Conservation (phyloP, 371 early-diverging fungal species). For the Mucor saturninus region DNA sequence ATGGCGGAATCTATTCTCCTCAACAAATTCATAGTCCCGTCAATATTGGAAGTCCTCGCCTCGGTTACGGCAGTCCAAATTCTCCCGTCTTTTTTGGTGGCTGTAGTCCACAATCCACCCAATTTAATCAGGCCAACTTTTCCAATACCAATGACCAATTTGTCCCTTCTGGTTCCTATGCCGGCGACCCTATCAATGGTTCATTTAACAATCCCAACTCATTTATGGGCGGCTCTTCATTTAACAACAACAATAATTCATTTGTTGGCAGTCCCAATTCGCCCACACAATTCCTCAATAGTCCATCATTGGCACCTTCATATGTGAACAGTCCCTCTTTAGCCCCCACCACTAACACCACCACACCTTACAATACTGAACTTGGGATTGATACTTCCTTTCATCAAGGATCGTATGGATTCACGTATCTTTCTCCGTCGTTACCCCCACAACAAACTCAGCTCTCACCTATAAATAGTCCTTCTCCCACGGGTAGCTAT, state of each 20-base stretch:
- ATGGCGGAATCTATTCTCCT: conserved; percentile 15
- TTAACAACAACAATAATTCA: not conserved
- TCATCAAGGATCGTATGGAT: not conserved
- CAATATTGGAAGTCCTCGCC: conserved; percentile 16
- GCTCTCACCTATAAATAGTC: conserved; percentile 20
- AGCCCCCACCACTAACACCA: too few species aligned
- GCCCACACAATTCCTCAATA: conserved; percentile 15
- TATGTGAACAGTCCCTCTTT: not conserved
- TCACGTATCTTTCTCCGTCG: conserved; percentile 24
- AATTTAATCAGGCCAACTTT: not conserved
- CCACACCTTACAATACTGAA: not conserved
- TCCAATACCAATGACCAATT: not conserved
- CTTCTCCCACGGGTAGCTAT: conserved; percentile 23
- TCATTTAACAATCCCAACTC: too few species aligned
- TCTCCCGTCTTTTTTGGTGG: conserved; percentile 12
- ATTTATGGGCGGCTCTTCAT: too few species aligned
- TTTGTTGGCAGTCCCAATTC: conserved; percentile 19
- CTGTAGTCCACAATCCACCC: conserved; percentile 10
- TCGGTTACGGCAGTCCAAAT: conserved; percentile 7
- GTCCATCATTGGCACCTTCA: conserved; percentile 11
- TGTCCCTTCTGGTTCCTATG: too few species aligned
- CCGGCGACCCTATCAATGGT: too few species aligned
- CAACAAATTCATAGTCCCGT: conserved; percentile 17
- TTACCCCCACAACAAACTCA: conserved; percentile 6
- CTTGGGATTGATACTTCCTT: conserved; percentile 4